A percentile compares a stretch with the other conserved stretches of the same genome.
These are phyloP conservation scores for Candida ponderosae DNA, from an alignment of 805 yeast species.

Conservation along the genomic window DNA sequence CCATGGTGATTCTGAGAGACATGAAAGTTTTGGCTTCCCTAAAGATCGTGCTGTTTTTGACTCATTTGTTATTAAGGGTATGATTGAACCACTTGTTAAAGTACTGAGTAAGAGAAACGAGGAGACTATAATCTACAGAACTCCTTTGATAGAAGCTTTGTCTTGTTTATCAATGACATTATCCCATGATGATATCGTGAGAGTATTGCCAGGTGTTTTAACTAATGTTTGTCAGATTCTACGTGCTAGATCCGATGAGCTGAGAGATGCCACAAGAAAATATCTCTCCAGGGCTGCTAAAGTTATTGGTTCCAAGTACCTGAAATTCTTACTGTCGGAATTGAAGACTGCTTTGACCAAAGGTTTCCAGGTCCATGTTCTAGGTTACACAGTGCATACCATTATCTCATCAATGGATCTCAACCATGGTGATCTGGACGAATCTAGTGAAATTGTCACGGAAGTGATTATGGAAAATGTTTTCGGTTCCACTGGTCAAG, in stretches of 20 bases:
- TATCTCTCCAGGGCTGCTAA: conserved; percentile 58
- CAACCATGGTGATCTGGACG: conserved; percentile 69
- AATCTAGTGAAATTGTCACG: conserved; percentile 49
- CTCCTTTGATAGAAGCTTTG: conserved; percentile 77
- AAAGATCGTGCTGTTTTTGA: conserved; percentile 29
- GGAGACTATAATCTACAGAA: conserved; percentile 66
- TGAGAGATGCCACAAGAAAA: conserved; percentile 80
- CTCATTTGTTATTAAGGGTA: conserved; percentile 42
- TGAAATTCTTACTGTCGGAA: conserved; percentile 71
- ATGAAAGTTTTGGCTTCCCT: conserved; percentile 27
- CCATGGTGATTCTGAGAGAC: conserved; percentile 9
- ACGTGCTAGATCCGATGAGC: conserved; percentile 76
- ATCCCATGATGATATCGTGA: conserved; percentile 42
- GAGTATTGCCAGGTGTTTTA: conserved; percentile 71
- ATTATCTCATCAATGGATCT: conserved; percentile 51
- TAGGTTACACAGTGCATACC: conserved; percentile 80
- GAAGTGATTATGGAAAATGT: conserved; percentile 83
- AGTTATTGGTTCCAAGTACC: conserved; percentile 64
- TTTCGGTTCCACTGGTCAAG: conserved; percentile 88
- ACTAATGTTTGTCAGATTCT: conserved; percentile 85
- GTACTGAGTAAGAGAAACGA: conserved; percentile 62
- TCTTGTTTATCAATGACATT: conserved; percentile 60
- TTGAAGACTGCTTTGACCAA: conserved; percentile 69
- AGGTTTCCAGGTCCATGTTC: conserved; percentile 91
- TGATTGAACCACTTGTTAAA: conserved; percentile 55